Evolutionary conservation across 164 flowering plant species (phyloP).

Genomic region (Vitis cinerea): DNA sequence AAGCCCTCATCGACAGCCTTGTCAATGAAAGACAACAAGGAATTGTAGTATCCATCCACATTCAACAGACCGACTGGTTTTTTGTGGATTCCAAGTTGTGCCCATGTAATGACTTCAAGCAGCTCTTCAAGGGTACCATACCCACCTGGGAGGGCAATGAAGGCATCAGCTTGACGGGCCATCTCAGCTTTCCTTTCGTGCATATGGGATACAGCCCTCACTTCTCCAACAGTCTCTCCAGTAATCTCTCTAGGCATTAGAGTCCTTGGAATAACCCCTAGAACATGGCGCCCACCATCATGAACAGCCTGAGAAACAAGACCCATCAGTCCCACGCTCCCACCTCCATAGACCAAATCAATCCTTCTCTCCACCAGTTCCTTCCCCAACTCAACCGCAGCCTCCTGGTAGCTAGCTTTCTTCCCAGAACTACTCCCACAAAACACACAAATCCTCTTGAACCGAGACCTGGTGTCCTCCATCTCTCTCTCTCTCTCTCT

Average conservation of each 20-base stretch:
- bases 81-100: conserved; percentile 88
- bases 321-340: conserved; percentile 98
- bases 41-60: conserved; percentile 85
- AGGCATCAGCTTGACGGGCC: conserved; percentile 95
- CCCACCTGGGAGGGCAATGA: conserved; percentile 95
- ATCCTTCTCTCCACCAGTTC: conserved; percentile 93
- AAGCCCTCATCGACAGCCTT: conserved; percentile 98
- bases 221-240: conserved; percentile 85
- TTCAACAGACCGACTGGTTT: conserved; percentile 96
- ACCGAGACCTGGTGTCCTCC: conserved; percentile 56
- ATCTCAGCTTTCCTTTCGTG: conserved; percentile 95
- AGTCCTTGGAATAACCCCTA: conserved; percentile 85
- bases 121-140: conserved; percentile 94
- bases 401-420: conserved; percentile 77
- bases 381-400: conserved; percentile 75
- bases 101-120: conserved; percentile 92
- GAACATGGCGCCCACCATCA: conserved; percentile 99
- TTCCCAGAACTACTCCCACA: conserved; percentile 91
- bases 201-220: conserved; percentile 85
- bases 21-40: conserved; percentile 76
- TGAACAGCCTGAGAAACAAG: conserved; percentile 98
- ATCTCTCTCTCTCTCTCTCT: conserved; percentile 26
- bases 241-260: conserved; percentile 87
- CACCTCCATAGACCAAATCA: conserved; percentile 99
- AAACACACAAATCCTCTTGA: conserved; percentile 79